Conservation (phyloP, 805 yeast species). For the Schizosaccharomyces japonicus region DNA sequence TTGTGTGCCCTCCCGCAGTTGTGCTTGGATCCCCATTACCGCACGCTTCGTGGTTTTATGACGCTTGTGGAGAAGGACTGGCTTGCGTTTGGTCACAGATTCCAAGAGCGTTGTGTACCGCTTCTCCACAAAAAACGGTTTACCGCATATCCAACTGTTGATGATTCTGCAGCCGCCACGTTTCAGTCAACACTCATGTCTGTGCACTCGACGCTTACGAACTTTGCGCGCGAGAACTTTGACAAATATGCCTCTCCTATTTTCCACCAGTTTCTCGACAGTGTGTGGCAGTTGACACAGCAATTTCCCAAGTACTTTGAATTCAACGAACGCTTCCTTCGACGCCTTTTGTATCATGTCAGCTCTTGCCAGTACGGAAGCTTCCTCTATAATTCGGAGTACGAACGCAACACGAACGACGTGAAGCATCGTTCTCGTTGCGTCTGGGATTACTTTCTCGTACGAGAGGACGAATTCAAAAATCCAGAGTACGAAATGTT, state of each 20-base stretch:
- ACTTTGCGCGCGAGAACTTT: not conserved
- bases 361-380: conserved; percentile 92
- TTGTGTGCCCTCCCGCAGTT: conserved; percentile 61
- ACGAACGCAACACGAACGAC: conserved; percentile 27
- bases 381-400: conserved; percentile 53
- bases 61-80: conserved; percentile 78
- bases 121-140: conserved; percentile 26
- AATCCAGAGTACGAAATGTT: conserved; percentile 23
- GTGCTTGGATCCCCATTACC: conserved; percentile 69
- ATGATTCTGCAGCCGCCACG: not conserved
- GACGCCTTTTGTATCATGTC: conserved; percentile 64
- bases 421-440: conserved; percentile 34
- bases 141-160: conserved; percentile 5
- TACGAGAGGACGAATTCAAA: conserved; percentile 45
- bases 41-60: conserved; percentile 75
- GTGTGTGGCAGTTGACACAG: conserved; percentile 52
- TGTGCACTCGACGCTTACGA: not conserved
- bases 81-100: conserved; percentile 83
- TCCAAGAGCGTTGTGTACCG: conserved; percentile 63
- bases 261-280: conserved; percentile 82
- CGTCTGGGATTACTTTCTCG: conserved; percentile 83
- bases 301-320: conserved; percentile 59
- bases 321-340: conserved; percentile 66
- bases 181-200: not conserved
- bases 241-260: conserved; percentile 57